A percentile compares a stretch with the other conserved stretches of the same genome.
Evolutionary conservation across 176 grass and related monocot genomes (phyloP).

Genomic region (Cenchrus purpureus): DNA sequence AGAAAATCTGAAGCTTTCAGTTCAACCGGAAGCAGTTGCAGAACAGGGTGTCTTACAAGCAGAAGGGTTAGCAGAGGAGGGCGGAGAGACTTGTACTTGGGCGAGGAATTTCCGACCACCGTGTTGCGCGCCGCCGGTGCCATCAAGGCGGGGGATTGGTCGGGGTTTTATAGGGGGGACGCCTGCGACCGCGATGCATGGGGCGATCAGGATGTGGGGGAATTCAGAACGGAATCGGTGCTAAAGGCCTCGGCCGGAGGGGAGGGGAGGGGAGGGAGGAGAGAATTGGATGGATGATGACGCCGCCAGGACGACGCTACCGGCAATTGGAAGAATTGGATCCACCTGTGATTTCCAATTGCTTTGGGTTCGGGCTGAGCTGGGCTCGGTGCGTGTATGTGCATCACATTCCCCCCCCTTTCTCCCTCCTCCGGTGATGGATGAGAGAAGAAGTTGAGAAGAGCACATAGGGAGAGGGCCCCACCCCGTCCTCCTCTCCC

Average conservation of each 20-base stretch:
- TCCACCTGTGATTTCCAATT: constrained; percentile 49
- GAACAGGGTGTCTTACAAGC: not conserved
- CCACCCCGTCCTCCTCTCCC: not conserved
- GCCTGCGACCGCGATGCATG: not conserved
- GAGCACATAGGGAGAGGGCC: not conserved
- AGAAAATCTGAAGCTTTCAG: not conserved
- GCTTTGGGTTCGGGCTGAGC: not conserved
- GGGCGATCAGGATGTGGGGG: constrained; percentile 16
- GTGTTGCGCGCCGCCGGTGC: not conserved
- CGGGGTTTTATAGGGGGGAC: constrained; percentile 41
- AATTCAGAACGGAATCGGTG: not conserved
- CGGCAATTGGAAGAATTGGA: constrained; percentile 21
- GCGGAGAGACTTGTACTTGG: not conserved
- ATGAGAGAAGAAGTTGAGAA: not conserved
- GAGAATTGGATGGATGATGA: not conserved
- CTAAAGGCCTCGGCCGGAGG: not conserved
- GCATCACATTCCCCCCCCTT: constrained; percentile 29
- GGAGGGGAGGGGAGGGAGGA: not conserved
- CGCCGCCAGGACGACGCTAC: not conserved
- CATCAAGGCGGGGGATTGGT: not conserved
- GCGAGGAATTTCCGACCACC: not conserved
- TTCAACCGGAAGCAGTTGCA: not conserved
- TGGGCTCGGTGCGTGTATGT: not conserved
- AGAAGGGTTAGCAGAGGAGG: not conserved
- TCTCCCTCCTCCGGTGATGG: not conserved